Conservation (phyloP, 768 basidiomycete species). For the Ephemerocybe angulata region DNA sequence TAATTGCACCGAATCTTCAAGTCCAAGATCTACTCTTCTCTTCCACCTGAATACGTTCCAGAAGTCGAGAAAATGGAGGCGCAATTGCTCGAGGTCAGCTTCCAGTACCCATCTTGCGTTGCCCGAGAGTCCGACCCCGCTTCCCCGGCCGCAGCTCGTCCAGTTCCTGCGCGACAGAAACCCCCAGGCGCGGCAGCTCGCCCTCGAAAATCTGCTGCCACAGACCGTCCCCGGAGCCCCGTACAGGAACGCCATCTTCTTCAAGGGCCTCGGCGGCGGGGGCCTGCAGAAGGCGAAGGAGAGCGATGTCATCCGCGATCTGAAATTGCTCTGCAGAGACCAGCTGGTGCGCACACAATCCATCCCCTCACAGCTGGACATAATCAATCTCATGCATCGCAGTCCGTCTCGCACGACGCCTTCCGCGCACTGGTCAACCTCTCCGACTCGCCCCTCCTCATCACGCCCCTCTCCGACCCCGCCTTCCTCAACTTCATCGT, state of each 20-base stretch:
- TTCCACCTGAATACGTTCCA: not conserved
- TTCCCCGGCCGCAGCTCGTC: slow-evolving; percentile 76
- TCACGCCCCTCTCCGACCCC: slow-evolving; percentile 62
- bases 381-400: slow-evolving; percentile 15
- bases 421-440: slow-evolving; percentile 92
- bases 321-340: slow-evolving; percentile 86
- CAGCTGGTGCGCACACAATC: slow-evolving; percentile 54
- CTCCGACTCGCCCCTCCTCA: slow-evolving; percentile 74
- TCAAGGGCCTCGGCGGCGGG: slow-evolving; percentile 53
- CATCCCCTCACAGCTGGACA: not conserved
- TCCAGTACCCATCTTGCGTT: not conserved
- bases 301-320: slow-evolving; percentile 66
- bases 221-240: slow-evolving; percentile 73
- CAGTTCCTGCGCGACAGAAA: slow-evolving; percentile 84
- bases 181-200: slow-evolving; percentile 82
- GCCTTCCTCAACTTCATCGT: slow-evolving; percentile 77
- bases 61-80: slow-evolving; percentile 32
- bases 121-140: not conserved
- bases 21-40: not conserved
- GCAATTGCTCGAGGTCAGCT: slow-evolving; percentile 48
- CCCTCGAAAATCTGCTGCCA: slow-evolving; percentile 76
- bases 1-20: not conserved
- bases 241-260: slow-evolving; percentile 66
- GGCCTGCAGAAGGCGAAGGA: slow-evolving; percentile 60
- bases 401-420: slow-evolving; percentile 93